Base-by-base conservation (phyloP, 345 rosid species). In the Hibiscus trionum region DNA sequence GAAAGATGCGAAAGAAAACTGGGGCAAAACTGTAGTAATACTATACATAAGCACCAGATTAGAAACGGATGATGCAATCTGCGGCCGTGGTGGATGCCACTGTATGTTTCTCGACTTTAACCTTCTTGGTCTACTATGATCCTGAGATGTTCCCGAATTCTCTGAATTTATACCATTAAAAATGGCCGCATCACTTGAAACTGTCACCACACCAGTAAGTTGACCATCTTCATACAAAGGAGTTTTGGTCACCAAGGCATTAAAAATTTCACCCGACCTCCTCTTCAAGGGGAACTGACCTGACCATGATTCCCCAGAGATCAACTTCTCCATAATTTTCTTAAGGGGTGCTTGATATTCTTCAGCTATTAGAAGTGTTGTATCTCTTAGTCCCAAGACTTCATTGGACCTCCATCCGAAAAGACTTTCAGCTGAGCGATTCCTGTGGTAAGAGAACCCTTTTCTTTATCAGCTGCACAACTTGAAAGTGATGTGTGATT, bases 211-310 rank as follows among this genome's bases (percentile, higher is more conserved):
- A 65, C 97, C 95, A 75, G 71, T 84, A 46, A 91, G 86, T 81
- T 83, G 84, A 61, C 91, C 91, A 7, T 70, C 83, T 75, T 88
- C 90, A 19, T 87, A 90, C 4, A 91, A 60, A 2, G 86, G 90
- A 74, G 84, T 88, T 61, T 85, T 94, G 70, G 93, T 86, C 82
- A 84, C 84, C 75, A 86, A 37, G 0, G 90, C 97, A 90, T 84
- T 87, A 71, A 94, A 88, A 0, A 77, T 57, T 66, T 91, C 88
- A 60, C 97, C 96, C 0, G 90, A 82, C 74, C 76, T 85, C 81
- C 83, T 87, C 88, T 74, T 90, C 61, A 87, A 81, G 33, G 96
- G 98, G 69, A 94, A 90, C 85, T 79, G 97, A 69, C 96, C 97
- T 17, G 93, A 86, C 98, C 97, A 91, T 47, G 88, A 79, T 61